Conservation (phyloP, 2,329 filamentous ascomycete species). For the Podosphaera fusca region DNA sequence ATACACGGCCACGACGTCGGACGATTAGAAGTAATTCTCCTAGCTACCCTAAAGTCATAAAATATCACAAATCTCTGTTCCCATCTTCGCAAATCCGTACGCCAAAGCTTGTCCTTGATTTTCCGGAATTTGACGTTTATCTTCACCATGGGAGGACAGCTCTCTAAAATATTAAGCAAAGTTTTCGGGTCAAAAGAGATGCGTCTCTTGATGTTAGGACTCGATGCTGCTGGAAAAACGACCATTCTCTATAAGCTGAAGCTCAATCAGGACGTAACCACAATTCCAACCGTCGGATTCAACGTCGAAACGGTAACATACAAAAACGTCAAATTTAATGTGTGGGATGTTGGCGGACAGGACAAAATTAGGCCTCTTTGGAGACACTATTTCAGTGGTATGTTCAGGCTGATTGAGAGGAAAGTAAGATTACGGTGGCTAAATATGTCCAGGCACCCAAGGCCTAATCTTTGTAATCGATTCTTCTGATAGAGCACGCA, state of each 20-base stretch:
- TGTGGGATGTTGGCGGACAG: constrained; percentile 96
- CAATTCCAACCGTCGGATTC: constrained; percentile 95
- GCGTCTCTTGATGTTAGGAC: constrained; percentile 91
- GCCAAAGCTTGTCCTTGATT: not conserved
- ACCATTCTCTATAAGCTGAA: constrained; percentile 99
- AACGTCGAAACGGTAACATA: constrained; percentile 98
- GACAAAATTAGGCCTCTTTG: constrained; percentile 96
- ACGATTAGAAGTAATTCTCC: too few species aligned
- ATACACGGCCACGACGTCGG: too few species aligned
- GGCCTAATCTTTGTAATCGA: constrained; percentile 98
- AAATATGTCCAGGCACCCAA: constrained; percentile 47
- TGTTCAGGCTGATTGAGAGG: constrained; percentile 11
- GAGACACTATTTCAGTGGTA: constrained; percentile 87
- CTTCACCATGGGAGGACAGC: constrained; percentile 62
- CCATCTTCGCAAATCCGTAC: not conserved
- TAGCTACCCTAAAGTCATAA: not conserved
- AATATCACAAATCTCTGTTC: not conserved
- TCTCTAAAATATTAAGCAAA: constrained; percentile 95
- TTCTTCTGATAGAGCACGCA: constrained; percentile 72
- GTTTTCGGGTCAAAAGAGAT: constrained; percentile 99
- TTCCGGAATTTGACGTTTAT: not conserved
- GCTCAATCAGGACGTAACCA: constrained; percentile 92
- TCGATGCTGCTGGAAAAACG: constrained; percentile 96
- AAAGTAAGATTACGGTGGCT: not conserved
- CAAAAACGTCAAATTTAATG: constrained; percentile 99